Conservation (phyloP, 495 filamentous ascomycete genomes). For the Neurospora tetraspora region DNA sequence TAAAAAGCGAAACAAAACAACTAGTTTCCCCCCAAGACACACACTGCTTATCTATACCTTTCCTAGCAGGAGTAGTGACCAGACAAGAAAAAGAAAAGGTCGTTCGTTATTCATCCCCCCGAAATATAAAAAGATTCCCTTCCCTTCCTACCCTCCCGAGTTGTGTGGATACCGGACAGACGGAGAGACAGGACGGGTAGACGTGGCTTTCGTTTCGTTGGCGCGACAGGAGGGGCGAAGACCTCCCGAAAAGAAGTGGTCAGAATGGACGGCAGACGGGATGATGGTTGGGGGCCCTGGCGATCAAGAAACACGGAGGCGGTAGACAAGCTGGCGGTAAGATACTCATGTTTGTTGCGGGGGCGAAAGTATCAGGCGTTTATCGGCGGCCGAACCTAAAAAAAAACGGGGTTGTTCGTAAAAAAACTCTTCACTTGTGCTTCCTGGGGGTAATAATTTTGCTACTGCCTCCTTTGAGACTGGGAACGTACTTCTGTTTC, state of each 20-base stretch:
- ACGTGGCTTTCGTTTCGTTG: neutral
- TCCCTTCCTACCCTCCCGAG: slow-evolving; percentile 3
- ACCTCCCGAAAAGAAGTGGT: slow-evolving; percentile 7
- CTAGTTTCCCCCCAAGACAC: slow-evolving; percentile 6
- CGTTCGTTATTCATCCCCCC: slow-evolving; percentile 23
- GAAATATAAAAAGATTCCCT: slow-evolving; percentile 8
- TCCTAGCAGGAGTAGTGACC: slow-evolving; percentile 11
- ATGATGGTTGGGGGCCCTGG: slow-evolving; percentile 6
- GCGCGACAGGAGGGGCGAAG: neutral
- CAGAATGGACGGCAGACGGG: slow-evolving; percentile 11
- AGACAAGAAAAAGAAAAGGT: slow-evolving; percentile 15
- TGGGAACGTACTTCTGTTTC: slow-evolving; percentile 99
- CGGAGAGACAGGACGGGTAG: neutral
- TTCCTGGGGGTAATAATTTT: slow-evolving; percentile 84
- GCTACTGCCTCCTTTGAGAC: slow-evolving; percentile 62
- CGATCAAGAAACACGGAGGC: slow-evolving; percentile 16
- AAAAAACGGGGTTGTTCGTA: slow-evolving; percentile 77
- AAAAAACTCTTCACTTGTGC: slow-evolving; percentile 63
- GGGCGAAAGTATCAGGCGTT: slow-evolving; percentile 22
- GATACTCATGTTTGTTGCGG: slow-evolving; percentile 7
- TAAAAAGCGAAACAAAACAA: slow-evolving; percentile 10
- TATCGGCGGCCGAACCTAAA: slow-evolving; percentile 97
- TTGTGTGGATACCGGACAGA: neutral
- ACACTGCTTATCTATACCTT: slow-evolving; percentile 23
- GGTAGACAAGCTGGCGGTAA: slow-evolving; percentile 13